phyloP scores from a whole-genome alignment of 805 yeast species.

The Tetrapisispora phaffii region DNA sequence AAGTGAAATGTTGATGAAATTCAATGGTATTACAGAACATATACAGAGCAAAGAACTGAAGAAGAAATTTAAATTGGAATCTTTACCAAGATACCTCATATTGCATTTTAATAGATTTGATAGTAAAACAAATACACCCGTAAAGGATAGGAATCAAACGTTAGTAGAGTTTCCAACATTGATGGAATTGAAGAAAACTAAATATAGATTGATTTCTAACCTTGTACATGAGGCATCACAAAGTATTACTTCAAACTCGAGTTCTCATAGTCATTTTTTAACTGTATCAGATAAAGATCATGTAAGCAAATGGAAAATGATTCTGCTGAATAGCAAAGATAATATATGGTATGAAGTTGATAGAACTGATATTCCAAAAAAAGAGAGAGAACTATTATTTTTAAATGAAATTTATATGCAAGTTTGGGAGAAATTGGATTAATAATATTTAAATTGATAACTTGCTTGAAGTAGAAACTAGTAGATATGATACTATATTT shows the following conservation, averaged over 20 bases:
- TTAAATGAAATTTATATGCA: constrained; percentile 56
- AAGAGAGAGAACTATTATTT: constrained; percentile 51
- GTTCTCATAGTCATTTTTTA: constrained; percentile 12
- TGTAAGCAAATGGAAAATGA: constrained; percentile 40
- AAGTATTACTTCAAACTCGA: constrained; percentile 7
- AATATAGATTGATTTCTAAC: constrained; percentile 42
- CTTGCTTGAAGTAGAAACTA: neutral
- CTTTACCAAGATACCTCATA: constrained; percentile 45
- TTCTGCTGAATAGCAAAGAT: constrained; percentile 32
- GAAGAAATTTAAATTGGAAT: constrained; percentile 30
- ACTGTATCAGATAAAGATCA: constrained; percentile 21
- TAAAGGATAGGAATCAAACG: constrained; percentile 45
- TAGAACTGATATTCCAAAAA: constrained; percentile 38
- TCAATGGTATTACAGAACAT: constrained; percentile 13
- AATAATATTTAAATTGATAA: neutral
- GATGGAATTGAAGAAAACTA: constrained; percentile 26
- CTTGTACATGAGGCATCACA: constrained; percentile 29
- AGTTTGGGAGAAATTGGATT: constrained; percentile 43
- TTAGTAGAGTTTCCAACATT: constrained; percentile 47
- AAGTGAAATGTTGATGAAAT: constrained; percentile 35
- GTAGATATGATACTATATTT: neutral
- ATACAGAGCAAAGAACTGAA: constrained; percentile 14
- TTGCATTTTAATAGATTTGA: constrained; percentile 50
- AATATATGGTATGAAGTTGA: constrained; percentile 51
- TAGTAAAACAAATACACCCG: constrained; percentile 22